Percentiles rank a stretch among this genome's conserved stretches.
Conservation (phyloP, 2,329 filamentous ascomycete genomes). For the Sclerotinia spermophila region DNA sequence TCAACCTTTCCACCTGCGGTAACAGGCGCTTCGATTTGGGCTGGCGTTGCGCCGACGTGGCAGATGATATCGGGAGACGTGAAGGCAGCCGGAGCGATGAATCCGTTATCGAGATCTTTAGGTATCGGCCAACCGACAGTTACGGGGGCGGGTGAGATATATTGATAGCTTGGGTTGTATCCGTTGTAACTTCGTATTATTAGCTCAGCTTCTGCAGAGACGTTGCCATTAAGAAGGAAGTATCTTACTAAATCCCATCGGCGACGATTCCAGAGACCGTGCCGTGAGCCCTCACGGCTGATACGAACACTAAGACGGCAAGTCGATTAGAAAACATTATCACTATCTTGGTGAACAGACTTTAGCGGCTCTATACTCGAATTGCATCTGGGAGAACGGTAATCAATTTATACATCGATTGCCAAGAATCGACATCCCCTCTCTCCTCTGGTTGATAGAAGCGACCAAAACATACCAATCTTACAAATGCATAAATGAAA, state of each 20-base stretch:
- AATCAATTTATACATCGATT: not conserved
- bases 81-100: slow-evolving; percentile 47
- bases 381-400: not conserved
- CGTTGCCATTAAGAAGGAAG: not conserved
- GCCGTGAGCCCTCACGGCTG: slow-evolving; percentile 31
- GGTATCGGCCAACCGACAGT: slow-evolving; percentile 52
- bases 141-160: slow-evolving; percentile 39
- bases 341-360: not conserved
- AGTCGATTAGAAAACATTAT: slow-evolving; percentile 26
- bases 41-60: slow-evolving; percentile 54
- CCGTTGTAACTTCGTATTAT: slow-evolving; percentile 37
- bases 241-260: slow-evolving; percentile 33
- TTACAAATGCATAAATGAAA: not conserved
- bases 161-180: slow-evolving; percentile 34
- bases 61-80: slow-evolving; percentile 54
- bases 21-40: slow-evolving; percentile 50
- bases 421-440: not conserved
- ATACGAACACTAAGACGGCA: slow-evolving; percentile 24
- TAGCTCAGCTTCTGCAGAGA: not conserved
- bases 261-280: slow-evolving; percentile 32
- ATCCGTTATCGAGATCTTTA: slow-evolving; percentile 49
- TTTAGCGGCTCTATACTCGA: not conserved
- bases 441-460: not conserved
- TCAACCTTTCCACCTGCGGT: slow-evolving; percentile 57
- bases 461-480: not conserved